Base-by-base conservation (phyloP, 106 monocot genomes). In the Allium sativum region DNA sequence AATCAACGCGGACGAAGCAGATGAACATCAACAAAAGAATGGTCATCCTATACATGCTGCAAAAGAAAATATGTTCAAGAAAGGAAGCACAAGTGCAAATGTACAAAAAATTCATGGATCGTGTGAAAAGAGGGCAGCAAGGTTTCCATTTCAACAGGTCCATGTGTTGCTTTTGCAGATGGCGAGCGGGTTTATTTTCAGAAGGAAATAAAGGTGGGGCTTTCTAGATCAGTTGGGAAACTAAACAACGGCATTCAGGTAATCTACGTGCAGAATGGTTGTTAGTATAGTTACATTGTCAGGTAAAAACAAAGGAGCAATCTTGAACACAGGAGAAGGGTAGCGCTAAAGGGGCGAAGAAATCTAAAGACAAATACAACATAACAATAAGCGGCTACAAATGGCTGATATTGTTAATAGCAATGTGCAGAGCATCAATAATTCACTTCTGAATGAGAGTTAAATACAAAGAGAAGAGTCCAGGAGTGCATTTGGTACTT, bases 281-380 rank as follows among this genome's bases (percentile, higher is more conserved):
- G 70, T 80, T 40, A 83, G 55, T 8, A 72, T 89, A 6, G 68
- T 89, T 53, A 94, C 89, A 3, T 66, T 93, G 10, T 82, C 93
- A 44, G 89, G 93, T 14, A 76, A 89, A 51, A 93, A 89, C n/a
- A 73, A 52, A 16, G 93, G 93, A 51, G 89, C 93, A 58, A 65
- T 73, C 21, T 85, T 89, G 89, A 55, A 68, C 11, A 66, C 82
- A 20, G 60, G 65, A 14, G 44, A 47, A 12, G 57, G 58, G n/a
- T n/a, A 8, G 59, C 55, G 4, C 41, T 16, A 14, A 41, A 10
- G 58, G 44, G n/a, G 40, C 59, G 12, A 15, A 51, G 41, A 58
- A 58, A 18, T 52, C 9, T 13, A 12, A 67, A 10, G 40, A 0
- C 3, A 7, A 14, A 7, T 5, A 66, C 60, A 4, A 11, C 44